These are phyloP conservation scores for Galerina marginata DNA, from an alignment of 768 basidiomycete genomes.

Conservation along the genomic window DNA sequence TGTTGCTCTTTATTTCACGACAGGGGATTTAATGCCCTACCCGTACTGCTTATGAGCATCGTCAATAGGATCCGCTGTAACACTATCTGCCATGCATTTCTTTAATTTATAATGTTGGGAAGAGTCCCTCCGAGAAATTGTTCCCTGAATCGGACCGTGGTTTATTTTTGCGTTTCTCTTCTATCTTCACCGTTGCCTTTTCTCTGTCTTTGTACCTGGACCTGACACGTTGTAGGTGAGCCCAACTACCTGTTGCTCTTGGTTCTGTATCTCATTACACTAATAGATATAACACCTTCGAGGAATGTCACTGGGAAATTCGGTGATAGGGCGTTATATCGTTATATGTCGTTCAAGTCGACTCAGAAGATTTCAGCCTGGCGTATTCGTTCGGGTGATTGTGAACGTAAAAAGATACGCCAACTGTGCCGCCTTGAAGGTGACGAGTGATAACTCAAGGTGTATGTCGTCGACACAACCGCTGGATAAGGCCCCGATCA, in stretches of 20 bases:
- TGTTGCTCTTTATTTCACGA: constrained; percentile 1
- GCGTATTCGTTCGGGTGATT: too few relatives aligned
- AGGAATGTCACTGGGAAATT: neutral
- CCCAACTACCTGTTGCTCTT: too few relatives aligned
- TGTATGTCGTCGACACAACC: too few relatives aligned
- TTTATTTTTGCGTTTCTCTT: neutral
- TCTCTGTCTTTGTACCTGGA: too few relatives aligned
- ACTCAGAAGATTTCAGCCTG: neutral
- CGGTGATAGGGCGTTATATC: neutral
- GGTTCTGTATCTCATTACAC: too few relatives aligned
- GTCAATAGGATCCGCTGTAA: constrained; percentile 21
- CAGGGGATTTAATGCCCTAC: neutral
- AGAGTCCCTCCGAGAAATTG: neutral
- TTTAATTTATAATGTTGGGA: neutral
- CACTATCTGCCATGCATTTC: constrained; percentile 14
- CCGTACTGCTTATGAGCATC: neutral
- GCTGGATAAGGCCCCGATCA: too few relatives aligned
- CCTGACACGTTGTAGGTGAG: too few relatives aligned
- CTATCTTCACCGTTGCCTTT: too few relatives aligned
- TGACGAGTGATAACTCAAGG: too few relatives aligned
- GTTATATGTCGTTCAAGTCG: neutral
- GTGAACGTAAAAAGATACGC: too few relatives aligned
- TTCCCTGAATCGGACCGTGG: neutral
- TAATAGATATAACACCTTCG: neutral
- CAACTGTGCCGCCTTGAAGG: too few relatives aligned